Evolutionary conservation across 805 yeast species (phyloP).

Genomic region (Wickerhamiella bombiphila): DNA sequence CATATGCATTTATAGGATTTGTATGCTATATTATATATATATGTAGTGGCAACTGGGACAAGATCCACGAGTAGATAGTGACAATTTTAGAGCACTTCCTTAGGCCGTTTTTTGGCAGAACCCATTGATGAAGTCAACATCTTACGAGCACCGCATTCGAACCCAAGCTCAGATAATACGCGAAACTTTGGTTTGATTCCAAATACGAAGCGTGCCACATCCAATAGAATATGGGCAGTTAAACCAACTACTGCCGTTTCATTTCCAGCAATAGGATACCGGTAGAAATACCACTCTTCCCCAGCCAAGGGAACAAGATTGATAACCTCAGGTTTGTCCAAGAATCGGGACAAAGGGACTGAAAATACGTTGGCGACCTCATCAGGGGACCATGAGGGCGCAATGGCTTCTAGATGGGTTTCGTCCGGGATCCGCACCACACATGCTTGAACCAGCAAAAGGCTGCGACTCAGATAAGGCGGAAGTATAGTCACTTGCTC

Average conservation of each 20-base stretch:
- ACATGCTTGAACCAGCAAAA: neutral
- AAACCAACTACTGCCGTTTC: conserved; percentile 1
- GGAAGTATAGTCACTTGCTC: neutral
- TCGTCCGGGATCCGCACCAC: neutral
- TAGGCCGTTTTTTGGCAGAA: too few relatives aligned
- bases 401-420: neutral
- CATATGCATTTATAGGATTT: too few relatives aligned
- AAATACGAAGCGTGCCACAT: neutral
- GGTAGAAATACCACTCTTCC: conserved; percentile 1
- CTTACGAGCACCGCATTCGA: neutral
- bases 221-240: conserved; percentile 1
- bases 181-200: neutral
- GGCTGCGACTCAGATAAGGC: neutral
- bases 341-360: neutral
- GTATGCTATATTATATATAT: too few relatives aligned
- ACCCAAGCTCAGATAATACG: neutral
- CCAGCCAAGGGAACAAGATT: neutral
- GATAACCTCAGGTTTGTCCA: neutral
- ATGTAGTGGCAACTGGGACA: too few relatives aligned
- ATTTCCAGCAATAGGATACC: neutral
- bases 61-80: too few relatives aligned
- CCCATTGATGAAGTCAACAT: too few relatives aligned
- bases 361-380: conserved; percentile 1
- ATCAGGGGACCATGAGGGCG: neutral
- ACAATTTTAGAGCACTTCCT: too few relatives aligned